phyloP scores from a whole-genome alignment of 1,139 yeast species.

The Hansenula lynferdii region DNA sequence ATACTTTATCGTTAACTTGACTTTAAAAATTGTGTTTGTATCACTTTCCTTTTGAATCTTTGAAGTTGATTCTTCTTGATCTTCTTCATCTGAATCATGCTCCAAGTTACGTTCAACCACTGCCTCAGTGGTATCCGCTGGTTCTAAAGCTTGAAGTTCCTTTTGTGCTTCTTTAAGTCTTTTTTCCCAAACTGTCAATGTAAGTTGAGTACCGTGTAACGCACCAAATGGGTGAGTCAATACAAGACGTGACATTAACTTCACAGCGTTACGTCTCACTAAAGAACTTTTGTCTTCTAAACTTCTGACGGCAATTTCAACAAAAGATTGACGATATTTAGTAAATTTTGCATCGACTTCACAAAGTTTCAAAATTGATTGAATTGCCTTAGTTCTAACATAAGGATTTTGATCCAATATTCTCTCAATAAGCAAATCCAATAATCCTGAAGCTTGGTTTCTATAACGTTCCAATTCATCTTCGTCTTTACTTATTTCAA shows the following conservation, averaged over 20 bases:
- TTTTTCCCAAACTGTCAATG: slow-evolving; percentile 52
- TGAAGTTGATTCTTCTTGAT: slow-evolving; percentile 21
- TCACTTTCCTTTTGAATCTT: slow-evolving; percentile 28
- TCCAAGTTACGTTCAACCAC: slow-evolving; percentile 27
- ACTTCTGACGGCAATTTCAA: slow-evolving; percentile 68
- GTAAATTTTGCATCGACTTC: slow-evolving; percentile 62
- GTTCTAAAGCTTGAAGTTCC: slow-evolving; percentile 30
- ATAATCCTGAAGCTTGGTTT: slow-evolving; percentile 53
- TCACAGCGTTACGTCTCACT: slow-evolving; percentile 80
- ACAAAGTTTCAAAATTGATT: slow-evolving; percentile 63
- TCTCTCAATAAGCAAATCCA: slow-evolving; percentile 73
- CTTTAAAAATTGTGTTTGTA: slow-evolving; percentile 35
- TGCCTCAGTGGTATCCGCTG: slow-evolving; percentile 21
- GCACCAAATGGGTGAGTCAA: slow-evolving; percentile 79
- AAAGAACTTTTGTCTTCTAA: slow-evolving; percentile 78
- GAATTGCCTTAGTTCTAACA: slow-evolving; percentile 82
- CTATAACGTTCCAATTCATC: slow-evolving; percentile 45
- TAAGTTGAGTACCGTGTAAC: slow-evolving; percentile 72
- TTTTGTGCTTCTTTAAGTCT: slow-evolving; percentile 48
- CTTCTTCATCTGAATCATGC: slow-evolving; percentile 29
- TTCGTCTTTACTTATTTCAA: slow-evolving; percentile 43
- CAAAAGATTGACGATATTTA: slow-evolving; percentile 51
- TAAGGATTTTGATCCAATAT: slow-evolving; percentile 81
- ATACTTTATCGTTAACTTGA: slow-evolving; percentile 58
- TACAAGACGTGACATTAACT: slow-evolving; percentile 64